Base-by-base conservation (phyloP, 257 asterid genomes). In the Rubia yunnanensis region DNA sequence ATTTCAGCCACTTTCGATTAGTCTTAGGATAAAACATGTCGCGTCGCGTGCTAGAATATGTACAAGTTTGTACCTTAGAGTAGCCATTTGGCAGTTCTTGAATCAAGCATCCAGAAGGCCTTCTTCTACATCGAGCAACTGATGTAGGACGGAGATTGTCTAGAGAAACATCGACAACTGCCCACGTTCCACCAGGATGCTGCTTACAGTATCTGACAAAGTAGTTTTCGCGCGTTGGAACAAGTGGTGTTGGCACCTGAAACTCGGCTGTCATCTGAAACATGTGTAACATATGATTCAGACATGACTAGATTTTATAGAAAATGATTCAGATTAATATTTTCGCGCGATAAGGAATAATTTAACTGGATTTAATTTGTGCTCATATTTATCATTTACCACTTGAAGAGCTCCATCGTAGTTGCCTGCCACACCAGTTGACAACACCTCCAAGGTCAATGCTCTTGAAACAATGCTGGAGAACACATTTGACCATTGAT, bases 391-490 rank as follows among this genome's bases (percentile, higher is more conserved):
- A 39, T 11, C 48, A 31, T 15, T 39, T 72, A 77, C 81, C 77
- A 72, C 69, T 77, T 77, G 81, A 23, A 90, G 64, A 64, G 97
- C 96, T 49, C 96, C 97, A 74, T 90, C 84, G 31, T 85, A 84
- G 80, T 85, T 87, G 9, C 96, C 97, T 1, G 96, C 96, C 35
- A 85, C 97, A 14, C 96, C 96, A 24, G 95, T 87, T n/a, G 97
- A 90, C 59, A 87, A 72, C 9, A 90, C 97, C 52, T 90, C 97
- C 86, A 87, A 61, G 49, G 96, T 87, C 79, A 81, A 72, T 10
- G 92, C 94, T 70, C 87, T 84, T 7, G 96, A 90, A 65, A 90
- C 92, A 28, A 90, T 87, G 83, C 92, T 86, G 31, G 97, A 70
- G 59, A 90, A 87, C 77, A 90, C 88, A 72, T 60, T 81, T 32